Evolutionary conservation across 345 rosid genomes (phyloP), one percentile per base, ranked within the genome.

Genomic region (Camelina laxa): DNA sequence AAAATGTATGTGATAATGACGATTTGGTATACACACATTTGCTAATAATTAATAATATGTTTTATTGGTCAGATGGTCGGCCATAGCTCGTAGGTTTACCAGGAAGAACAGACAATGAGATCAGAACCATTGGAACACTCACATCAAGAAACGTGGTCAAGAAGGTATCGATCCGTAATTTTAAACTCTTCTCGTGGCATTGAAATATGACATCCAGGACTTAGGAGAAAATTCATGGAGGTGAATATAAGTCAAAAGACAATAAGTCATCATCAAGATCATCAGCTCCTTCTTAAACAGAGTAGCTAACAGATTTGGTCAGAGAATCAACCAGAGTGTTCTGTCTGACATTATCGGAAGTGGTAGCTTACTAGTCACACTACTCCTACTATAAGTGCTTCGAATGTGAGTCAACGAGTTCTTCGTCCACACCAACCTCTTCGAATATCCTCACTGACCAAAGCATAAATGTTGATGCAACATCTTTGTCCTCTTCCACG

Each of bases 61-160:
- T 66, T 6, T 35, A n/a, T 50, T 78, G 42, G 50, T 49, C 58
- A 87, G 91, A 81, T 87, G 91, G 91, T 83, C 91, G 1, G 83
- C 85, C 4, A 87, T 87, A 44, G 88, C 91, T 22, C 74, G 85
- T 10, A 68, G 79, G 15, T 60, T n/a, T 86, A 61, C 86, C 86
- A 0, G 79, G 81, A 56, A 78, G 90, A 60, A 86, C 90, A 1
- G 88, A 86, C 55, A 86, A 86, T 7, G 86, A 86, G 75, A 83
- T 87, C 39, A 87, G 69, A 85, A 87, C 72, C 70, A 87, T 62
- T 87, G 88, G 88, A 87, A 87, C 75, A 82, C 87, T 7, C 86
- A 83, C 69, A 75, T 85, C 31, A 83, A 82, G 78, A 87, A 87
- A 65, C 69, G 74, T 87, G 15, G 24, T 36, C 42, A 82, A 77